A percentile compares a stretch with the other conserved stretches of the same genome.
phyloP scores from a whole-genome alignment of 441 rosid species.

The Populus hybrid region DNA sequence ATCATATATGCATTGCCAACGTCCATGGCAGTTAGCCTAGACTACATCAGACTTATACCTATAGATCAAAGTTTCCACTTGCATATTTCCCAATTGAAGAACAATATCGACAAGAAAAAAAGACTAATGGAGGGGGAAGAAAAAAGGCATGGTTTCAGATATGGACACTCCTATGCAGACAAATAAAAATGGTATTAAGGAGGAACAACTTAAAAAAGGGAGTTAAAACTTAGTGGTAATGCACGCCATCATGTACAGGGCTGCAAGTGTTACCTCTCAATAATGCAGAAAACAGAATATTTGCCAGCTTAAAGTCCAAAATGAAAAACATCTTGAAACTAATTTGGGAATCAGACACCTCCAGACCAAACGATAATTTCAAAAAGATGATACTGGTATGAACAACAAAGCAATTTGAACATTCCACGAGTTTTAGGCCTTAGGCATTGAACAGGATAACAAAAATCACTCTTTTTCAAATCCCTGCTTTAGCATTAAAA shows the following conservation, averaged over 20 bases:
- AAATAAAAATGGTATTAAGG: not conserved
- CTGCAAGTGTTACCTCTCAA: not conserved
- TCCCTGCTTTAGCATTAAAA: not conserved
- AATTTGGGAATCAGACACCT: not conserved
- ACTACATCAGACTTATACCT: not conserved
- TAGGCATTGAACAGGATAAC: not conserved
- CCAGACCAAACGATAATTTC: not conserved
- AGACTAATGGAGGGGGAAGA: not conserved
- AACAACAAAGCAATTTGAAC: not conserved
- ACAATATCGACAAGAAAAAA: not conserved
- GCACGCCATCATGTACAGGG: not conserved
- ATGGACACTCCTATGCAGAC: not conserved
- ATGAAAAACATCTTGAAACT: not conserved
- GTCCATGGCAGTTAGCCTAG: not conserved
- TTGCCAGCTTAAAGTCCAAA: not conserved
- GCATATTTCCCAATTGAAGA: not conserved
- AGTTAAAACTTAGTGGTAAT: not conserved
- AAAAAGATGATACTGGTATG: not conserved
- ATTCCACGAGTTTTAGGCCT: not conserved
- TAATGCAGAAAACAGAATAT: not conserved
- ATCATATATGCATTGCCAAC: not conserved
- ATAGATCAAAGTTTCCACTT: not conserved
- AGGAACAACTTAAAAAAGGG: not conserved
- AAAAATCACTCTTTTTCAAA: no score
- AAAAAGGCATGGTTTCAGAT: not conserved